These are phyloP conservation scores for Tuber aestivum DNA, from an alignment of 495 filamentous ascomycete species.

Conservation along the genomic window DNA sequence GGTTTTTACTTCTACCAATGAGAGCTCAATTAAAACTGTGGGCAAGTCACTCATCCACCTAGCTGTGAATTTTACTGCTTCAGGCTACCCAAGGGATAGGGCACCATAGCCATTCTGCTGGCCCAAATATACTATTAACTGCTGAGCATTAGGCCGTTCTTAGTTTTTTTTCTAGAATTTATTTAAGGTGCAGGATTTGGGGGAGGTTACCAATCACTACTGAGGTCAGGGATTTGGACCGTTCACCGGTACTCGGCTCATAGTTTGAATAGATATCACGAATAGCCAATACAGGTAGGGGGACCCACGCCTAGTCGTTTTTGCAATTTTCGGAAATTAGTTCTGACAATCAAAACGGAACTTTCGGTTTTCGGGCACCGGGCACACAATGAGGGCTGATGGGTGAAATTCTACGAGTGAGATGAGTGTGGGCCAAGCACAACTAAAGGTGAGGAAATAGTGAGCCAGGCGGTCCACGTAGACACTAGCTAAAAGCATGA, in stretches of 20 bases:
- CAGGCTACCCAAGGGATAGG: too few species aligned
- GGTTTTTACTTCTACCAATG: too few species aligned
- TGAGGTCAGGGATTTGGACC: neutral
- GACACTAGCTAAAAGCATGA: neutral
- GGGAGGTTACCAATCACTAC: neutral
- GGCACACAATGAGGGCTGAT: neutral
- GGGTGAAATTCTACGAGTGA: neutral
- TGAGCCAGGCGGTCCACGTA: neutral
- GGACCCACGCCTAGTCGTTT: neutral
- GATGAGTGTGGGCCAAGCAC: neutral
- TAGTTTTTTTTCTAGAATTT: slow-evolving; percentile 10
- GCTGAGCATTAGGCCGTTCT: slow-evolving; percentile 27
- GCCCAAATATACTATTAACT: slow-evolving; percentile 39
- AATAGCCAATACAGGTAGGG: neutral
- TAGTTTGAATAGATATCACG: neutral
- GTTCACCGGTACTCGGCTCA: neutral
- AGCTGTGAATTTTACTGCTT: too few species aligned
- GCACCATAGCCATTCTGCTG: slow-evolving; percentile 54
- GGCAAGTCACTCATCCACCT: too few species aligned
- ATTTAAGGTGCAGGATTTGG: neutral
- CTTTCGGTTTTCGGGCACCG: neutral
- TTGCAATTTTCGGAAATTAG: neutral
- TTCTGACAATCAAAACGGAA: neutral
- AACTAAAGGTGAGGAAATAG: neutral
- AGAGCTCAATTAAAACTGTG: too few species aligned